Percentiles rank a stretch among this genome's conserved stretches.
Conservation (phyloP, 176 grass and related monocot genomes). For the Dendrocalamus sinicus region DNA sequence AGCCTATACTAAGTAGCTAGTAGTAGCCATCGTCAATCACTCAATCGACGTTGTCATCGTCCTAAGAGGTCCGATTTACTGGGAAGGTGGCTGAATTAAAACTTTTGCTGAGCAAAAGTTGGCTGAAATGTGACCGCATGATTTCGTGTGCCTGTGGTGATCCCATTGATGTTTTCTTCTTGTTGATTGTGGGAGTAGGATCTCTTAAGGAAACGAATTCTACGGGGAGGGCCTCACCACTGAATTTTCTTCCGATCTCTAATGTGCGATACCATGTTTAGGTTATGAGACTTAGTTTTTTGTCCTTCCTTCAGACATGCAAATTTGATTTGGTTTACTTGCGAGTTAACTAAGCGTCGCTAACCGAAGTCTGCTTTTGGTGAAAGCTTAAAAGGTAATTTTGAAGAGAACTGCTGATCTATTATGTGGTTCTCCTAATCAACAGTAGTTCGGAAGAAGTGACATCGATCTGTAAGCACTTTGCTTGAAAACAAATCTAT, state of each 20-base stretch:
- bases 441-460: not conserved
- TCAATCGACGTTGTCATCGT: not conserved
- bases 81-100: not conserved
- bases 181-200: not conserved
- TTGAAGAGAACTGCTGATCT: conserved; percentile 2
- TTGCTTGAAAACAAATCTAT: conserved; percentile 40
- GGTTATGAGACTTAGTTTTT: not conserved
- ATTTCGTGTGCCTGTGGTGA: not conserved
- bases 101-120: conserved; percentile 1
- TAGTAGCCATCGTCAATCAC: conserved; percentile 3
- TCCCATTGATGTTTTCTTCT: not conserved
- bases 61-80: conserved; percentile 7
- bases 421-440: not conserved
- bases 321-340: conserved; percentile 13
- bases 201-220: not conserved
- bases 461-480: not conserved
- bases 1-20: not conserved
- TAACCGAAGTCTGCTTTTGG: not conserved
- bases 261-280: not conserved
- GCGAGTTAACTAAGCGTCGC: not conserved
- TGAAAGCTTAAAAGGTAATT: not conserved
- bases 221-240: no score
- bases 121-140: conserved; percentile 32
- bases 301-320: not conserved
- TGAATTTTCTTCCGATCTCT: not conserved